A percentile compares a stretch with the other conserved stretches of the same genome.
Conservation (phyloP, 257 asterid genomes). For the Primulina tabacum region DNA sequence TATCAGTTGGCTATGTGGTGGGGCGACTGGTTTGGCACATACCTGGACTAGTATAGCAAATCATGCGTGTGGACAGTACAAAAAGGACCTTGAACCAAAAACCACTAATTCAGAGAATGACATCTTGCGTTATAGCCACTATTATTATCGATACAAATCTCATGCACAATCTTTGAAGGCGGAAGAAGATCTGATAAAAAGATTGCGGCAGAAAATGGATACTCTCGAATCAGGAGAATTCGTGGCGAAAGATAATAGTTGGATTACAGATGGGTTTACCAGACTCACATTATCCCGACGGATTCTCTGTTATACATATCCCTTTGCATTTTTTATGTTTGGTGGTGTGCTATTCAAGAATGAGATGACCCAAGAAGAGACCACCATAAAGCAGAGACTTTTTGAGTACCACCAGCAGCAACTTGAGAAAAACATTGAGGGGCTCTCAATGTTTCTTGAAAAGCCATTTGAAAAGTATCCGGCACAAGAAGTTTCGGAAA, state of each 20-base stretch:
- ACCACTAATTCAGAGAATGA: conserved; percentile 25
- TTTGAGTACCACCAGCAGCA: conserved; percentile 66
- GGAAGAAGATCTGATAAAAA: conserved; percentile 34
- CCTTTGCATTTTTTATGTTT: conserved; percentile 58
- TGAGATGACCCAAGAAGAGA: conserved; percentile 37
- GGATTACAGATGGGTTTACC: conserved; percentile 40
- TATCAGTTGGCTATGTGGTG: conserved; percentile 66
- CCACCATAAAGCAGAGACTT: conserved; percentile 50
- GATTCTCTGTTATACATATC: conserved; percentile 42
- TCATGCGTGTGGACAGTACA: conserved; percentile 55
- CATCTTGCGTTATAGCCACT: conserved; percentile 46
- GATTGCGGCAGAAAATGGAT: conserved; percentile 26
- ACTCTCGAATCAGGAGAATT: conserved; percentile 27
- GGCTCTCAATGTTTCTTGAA: conserved; percentile 43
- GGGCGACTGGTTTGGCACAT: conserved; percentile 42
- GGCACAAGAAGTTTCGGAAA: conserved; percentile 21
- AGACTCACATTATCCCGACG: conserved; percentile 46
- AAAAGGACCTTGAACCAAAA: conserved; percentile 22
- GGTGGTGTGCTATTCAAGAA: conserved; percentile 39
- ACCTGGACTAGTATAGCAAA: conserved; percentile 26
- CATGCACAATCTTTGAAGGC: conserved; percentile 45
- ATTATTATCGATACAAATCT: conserved; percentile 39
- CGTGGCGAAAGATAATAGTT: conserved; percentile 36
- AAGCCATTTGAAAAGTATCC: conserved; percentile 33
- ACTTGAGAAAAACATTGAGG: conserved; percentile 49